phyloP scores from a whole-genome alignment of 768 basidiomycete species.

The Macrocybe gigantea region DNA sequence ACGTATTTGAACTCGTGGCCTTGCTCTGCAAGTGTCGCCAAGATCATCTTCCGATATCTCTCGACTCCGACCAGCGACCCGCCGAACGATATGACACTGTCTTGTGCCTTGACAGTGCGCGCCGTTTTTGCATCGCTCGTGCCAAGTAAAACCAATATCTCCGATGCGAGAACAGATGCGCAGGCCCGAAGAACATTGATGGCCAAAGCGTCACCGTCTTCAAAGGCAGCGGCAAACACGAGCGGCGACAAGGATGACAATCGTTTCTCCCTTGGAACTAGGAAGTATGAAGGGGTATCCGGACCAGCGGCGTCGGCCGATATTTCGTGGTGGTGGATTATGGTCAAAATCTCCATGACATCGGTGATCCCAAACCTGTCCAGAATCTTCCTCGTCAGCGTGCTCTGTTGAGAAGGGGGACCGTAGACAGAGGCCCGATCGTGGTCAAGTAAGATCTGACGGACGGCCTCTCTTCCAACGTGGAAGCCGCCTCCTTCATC shows the following conservation, averaged over 20 bases:
- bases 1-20: constrained; percentile 65
- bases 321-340: constrained; percentile 57
- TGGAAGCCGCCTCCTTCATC: constrained; percentile 83
- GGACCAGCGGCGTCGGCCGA: constrained; percentile 14
- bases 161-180: constrained; percentile 49
- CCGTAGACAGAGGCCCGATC: constrained; percentile 43
- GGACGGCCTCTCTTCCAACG: constrained; percentile 71
- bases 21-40: constrained; percentile 48
- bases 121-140: constrained; percentile 19
- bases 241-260: constrained; percentile 69
- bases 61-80: constrained; percentile 70
- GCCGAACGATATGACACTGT: constrained; percentile 68
- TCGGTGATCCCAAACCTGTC: constrained; percentile 48
- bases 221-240: constrained; percentile 75
- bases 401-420: constrained; percentile 22
- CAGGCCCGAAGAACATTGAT: constrained; percentile 47
- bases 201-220: constrained; percentile 61
- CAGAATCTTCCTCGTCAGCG: constrained; percentile 43
- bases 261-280: constrained; percentile 58
- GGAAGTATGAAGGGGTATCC: constrained; percentile 20
- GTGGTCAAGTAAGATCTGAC: constrained; percentile 54
- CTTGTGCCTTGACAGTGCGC: constrained; percentile 40
- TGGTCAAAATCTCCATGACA: constrained; percentile 59
- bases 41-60: constrained; percentile 47
- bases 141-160: constrained; percentile 50